Evolutionary conservation across 1,284 basidiomycete genomes (phyloP), one percentile per base, ranked within the genome.

Genomic region (Neolentinus lepideus): DNA sequence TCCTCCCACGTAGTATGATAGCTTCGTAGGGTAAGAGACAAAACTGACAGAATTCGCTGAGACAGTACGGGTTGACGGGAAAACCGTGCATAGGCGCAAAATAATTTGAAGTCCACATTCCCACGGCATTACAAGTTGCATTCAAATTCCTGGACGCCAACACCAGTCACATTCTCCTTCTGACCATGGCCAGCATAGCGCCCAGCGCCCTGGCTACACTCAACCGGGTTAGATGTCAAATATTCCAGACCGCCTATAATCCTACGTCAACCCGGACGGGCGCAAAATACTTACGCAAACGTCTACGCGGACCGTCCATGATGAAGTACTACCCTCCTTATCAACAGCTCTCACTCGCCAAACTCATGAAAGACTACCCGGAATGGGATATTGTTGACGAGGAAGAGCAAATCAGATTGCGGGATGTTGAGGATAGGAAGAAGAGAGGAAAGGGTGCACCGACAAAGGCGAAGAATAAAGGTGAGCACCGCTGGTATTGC

Each of bases 201-300:
- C 73, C 75, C 29, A 71, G 75, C 27, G 77, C 80, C 57, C 67
- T 88, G 25, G 71, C 74, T 35, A 74, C 79, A 8, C 72, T 91
- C 50, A 76, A 69, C 0, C 76, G 77, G 50, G 73, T 86, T 8
- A 84, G 85, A 54, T 85, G 82, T 66, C 68, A 77, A 26, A 82
- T 96, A 55, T 95, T 95, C 68, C 82, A 92, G 67, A 94, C 91
- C 3, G 77, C 86, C 2, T 92, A 88, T 70, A 95, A 94, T 70
- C 91, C 91, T 0, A 79, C 78, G 3, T 83, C 82, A 45, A 67
- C 81, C 6, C 85, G 92, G 25, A 92, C 88, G 0, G 92, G 92
- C 31, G 84, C 89, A 21, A 94, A 94, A 71, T 90, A 94, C 73
- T 81, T 94, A 51, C 83, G 85, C 38, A 75, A 78, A 26, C 78